Conservation (phyloP, 257 asterid genomes). For the Solanum ahanhuiri region DNA sequence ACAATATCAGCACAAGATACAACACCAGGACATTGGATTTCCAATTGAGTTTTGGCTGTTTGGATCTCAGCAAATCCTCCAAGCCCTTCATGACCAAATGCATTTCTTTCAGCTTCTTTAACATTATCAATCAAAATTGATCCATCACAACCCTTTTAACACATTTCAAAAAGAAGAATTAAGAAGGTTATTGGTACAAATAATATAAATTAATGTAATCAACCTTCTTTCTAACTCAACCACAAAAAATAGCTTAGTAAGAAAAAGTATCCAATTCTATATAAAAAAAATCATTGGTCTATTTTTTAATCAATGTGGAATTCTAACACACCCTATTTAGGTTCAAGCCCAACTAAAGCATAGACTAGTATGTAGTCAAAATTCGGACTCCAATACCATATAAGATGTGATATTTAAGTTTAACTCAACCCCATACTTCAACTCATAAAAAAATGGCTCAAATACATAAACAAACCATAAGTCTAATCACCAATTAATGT, state of each 20-base stretch:
- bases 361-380: neutral
- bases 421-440: neutral
- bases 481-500: neutral
- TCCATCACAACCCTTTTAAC: conserved; percentile 36
- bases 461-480: neutral
- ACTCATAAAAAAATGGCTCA: too few species aligned
- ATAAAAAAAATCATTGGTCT: neutral
- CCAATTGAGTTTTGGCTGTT: conserved; percentile 20
- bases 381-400: neutral
- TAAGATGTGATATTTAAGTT: neutral
- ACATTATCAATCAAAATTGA: conserved; percentile 24
- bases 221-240: neutral
- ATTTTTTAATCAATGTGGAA: neutral
- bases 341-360: neutral
- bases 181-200: neutral
- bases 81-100: conserved; percentile 25
- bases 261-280: neutral
- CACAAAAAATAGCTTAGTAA: too few species aligned
- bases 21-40: conserved; percentile 27
- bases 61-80: conserved; percentile 15
- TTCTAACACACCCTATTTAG: neutral
- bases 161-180: neutral
- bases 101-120: conserved; percentile 3
- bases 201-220: neutral
- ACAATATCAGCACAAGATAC: conserved; percentile 45